These are phyloP conservation scores for Ophiostoma populinum DNA, from an alignment of 2,329 filamentous ascomycete species.

Conservation along the genomic window DNA sequence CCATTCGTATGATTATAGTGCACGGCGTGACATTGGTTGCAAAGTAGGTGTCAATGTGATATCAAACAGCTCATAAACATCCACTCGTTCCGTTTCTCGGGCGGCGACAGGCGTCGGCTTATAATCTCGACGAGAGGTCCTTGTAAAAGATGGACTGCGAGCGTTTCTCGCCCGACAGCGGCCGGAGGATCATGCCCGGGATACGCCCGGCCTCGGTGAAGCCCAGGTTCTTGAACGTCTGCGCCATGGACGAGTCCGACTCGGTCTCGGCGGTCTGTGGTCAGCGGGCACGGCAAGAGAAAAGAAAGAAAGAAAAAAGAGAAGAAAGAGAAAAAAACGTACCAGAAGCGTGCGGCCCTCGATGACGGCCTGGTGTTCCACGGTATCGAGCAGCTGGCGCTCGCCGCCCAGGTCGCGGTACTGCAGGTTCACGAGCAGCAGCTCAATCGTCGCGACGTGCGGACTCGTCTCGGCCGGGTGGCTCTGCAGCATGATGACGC, in stretches of 20 bases:
- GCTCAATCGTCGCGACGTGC: slow-evolving; percentile 37
- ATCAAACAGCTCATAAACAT: no score
- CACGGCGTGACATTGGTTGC: no score
- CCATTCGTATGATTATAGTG: no score
- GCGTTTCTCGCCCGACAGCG: slow-evolving; percentile 29
- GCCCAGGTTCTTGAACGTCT: slow-evolving; percentile 36
- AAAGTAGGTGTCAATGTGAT: no score
- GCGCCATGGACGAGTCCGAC: slow-evolving; percentile 29
- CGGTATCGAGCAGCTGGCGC: slow-evolving; percentile 28
- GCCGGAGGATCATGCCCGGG: slow-evolving; percentile 30
- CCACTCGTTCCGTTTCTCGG: no score
- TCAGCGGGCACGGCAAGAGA: neutral
- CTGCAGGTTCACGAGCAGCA: slow-evolving; percentile 36
- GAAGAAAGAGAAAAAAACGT: slow-evolving; percentile 15
- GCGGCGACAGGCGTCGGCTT: neutral
- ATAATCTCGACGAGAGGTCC: slow-evolving; percentile 20
- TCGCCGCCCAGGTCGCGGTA: slow-evolving; percentile 35
- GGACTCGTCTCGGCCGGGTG: slow-evolving; percentile 36
- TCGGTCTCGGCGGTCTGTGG: slow-evolving; percentile 23
- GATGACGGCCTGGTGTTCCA: slow-evolving; percentile 35
- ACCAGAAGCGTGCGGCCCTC: slow-evolving; percentile 36
- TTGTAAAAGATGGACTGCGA: slow-evolving; percentile 43
- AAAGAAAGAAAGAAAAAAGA: neutral
- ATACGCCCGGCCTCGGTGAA: slow-evolving; percentile 38
- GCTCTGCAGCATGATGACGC: slow-evolving; percentile 36